Evolutionary conservation across 2,329 filamentous ascomycete genomes (phyloP).

Genomic region (Trichoderma breve): DNA sequence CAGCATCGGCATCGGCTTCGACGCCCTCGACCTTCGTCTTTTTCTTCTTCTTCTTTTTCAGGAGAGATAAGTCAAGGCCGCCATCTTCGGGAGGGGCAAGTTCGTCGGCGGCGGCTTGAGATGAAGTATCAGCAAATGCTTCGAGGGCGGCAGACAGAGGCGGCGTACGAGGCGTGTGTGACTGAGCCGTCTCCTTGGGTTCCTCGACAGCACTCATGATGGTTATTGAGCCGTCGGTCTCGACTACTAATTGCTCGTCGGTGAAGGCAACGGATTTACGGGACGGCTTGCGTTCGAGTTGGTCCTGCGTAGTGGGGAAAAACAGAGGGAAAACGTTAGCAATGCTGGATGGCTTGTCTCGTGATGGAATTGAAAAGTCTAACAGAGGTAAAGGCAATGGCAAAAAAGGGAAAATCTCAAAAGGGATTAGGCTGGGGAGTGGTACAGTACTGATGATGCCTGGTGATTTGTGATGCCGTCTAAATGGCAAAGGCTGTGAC

Average conservation of each 20-base stretch:
- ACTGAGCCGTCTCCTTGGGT: constrained; percentile 76
- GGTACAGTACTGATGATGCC: constrained; percentile 16
- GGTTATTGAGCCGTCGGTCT: constrained; percentile 82
- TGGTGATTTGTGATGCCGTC: constrained; percentile 19
- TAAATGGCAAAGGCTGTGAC: constrained; percentile 11
- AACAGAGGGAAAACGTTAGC: constrained; percentile 22
- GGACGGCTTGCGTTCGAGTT: constrained; percentile 59
- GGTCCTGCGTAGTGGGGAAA: constrained; percentile 27
- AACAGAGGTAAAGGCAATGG: background rate
- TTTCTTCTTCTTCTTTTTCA: constrained; percentile 84
- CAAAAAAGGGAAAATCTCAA: background rate
- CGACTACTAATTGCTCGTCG: constrained; percentile 82
- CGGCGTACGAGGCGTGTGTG: constrained; percentile 69
- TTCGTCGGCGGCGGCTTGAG: constrained; percentile 47
- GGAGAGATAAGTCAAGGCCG: constrained; percentile 58
- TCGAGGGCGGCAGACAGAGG: constrained; percentile 54
- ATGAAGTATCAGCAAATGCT: constrained; percentile 51
- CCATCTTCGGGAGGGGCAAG: constrained; percentile 49
- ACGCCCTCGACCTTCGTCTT: constrained; percentile 39
- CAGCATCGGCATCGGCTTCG: constrained; percentile 43
- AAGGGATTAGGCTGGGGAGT: background rate
- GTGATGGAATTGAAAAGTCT: background rate
- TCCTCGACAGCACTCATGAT: constrained; percentile 71
- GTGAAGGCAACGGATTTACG: constrained; percentile 95
- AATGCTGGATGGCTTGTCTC: constrained; percentile 19